Evolutionary conservation across 169 alveolate species (phyloP), one percentile per base, ranked within the genome.

Genomic region (Plasmodium knowlesi): DNA sequence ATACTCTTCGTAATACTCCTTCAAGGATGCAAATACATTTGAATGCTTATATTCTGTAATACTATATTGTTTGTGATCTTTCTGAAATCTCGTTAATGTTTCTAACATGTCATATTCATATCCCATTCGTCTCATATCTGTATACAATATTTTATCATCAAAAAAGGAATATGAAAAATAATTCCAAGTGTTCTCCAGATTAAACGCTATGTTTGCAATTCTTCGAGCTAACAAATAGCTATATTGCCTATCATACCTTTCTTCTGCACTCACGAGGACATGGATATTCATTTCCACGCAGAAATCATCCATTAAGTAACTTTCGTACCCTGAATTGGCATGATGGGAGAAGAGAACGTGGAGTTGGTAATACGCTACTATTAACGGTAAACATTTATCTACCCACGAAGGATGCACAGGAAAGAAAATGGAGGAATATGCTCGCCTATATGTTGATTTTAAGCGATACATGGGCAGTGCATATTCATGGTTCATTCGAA

Each of bases 191-290:
- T 10, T 10, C 5, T 14, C 41, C 82, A 85, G 53, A 85, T 54
- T 46, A 12, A n/a, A 9, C 41, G 50, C 25, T 9, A 57, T 30
- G 37, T 82, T 83, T 46, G 70, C 39, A 73, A 85, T 19, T 25
- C 43, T 32, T 12, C 25, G 61, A 19, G 28, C 22, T 28, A 85
- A n/a, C 14, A 74, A 32, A 8, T 19, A 34, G 41, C 28, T 3
- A 85, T 32, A 85, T 5, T 10, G 0, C 5, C 10, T 1, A 85
- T 5, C 3, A 41, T 74, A 16, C 14, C 37, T n/a, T 25, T 28
- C 32, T 74, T 85, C 93, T 50, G 93, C 34, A 74, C 93, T 85
- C 2, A 85, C 61, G n/a, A 85, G 93, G 79, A 74, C 54, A 70
- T 85, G 93, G 0, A 85, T 16, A 22, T 73, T 85, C 93, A 85